phyloP scores from a whole-genome alignment of 371 early-diverging fungal genomes.

The Mucor mucedo region DNA sequence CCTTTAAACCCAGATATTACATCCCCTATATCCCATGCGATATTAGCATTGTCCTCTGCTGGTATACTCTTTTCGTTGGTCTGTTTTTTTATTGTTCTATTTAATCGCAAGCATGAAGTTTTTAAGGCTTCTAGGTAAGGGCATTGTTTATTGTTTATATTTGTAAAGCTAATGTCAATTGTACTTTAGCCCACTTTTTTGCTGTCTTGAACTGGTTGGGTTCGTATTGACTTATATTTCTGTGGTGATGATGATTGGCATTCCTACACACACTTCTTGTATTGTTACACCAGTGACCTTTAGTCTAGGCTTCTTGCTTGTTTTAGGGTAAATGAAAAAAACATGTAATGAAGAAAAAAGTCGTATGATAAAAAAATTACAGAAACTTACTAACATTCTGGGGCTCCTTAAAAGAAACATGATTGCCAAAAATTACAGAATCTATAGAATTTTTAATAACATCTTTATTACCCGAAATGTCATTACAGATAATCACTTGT shows the following conservation, averaged over 20 bases:
- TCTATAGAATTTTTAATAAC: constrained; percentile 66
- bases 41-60: constrained; percentile 45
- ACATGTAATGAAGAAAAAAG: neutral
- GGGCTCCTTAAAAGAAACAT: constrained; percentile 47
- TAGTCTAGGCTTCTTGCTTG: constrained; percentile 60
- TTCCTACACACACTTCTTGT: constrained; percentile 52
- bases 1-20: constrained; percentile 56
- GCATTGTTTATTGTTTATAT: neutral
- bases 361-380: neutral
- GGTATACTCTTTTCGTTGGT: constrained; percentile 42
- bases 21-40: constrained; percentile 48
- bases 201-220: constrained; percentile 61
- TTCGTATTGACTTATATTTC: constrained; percentile 59
- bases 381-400: too few species aligned
- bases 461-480: constrained; percentile 64
- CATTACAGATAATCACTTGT: constrained; percentile 59
- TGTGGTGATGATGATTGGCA: constrained; percentile 56
- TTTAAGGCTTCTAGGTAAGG: constrained; percentile 65
- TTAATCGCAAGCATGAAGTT: constrained; percentile 51
- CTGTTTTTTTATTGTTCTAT: constrained; percentile 42
- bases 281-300: constrained; percentile 53
- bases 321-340: constrained; percentile 45
- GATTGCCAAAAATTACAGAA: constrained; percentile 68
- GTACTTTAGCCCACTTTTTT: constrained; percentile 56
- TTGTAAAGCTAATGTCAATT: neutral